A percentile compares a stretch with the other conserved stretches of the same genome.
Conservation (phyloP, 108 stramenopile species). For the Asterionellopsis glacialis region DNA sequence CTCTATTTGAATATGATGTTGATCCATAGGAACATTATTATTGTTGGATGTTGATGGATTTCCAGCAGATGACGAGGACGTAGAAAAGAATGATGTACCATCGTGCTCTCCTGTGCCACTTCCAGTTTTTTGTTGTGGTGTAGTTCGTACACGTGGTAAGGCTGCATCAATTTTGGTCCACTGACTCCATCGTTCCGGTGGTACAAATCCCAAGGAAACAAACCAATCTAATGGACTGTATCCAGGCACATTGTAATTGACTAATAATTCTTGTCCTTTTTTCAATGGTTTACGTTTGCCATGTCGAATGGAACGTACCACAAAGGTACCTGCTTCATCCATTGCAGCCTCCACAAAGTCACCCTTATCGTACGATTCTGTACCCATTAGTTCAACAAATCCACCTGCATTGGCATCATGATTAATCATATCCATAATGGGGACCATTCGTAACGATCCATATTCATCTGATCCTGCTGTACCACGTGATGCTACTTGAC, state of each 20-base stretch:
- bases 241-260: conserved; percentile 83
- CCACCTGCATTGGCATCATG: conserved; percentile 71
- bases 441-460: conserved; percentile 65
- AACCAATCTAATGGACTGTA: conserved; percentile 85
- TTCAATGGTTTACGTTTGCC: conserved; percentile 57
- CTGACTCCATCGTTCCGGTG: conserved; percentile 60
- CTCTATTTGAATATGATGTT: too few relatives aligned
- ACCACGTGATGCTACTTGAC: conserved; percentile 75
- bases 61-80: too few relatives aligned
- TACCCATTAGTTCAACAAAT: conserved; percentile 65
- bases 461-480: conserved; percentile 53
- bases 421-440: conserved; percentile 78
- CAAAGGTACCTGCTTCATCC: conserved; percentile 69
- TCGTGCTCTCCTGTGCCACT: too few relatives aligned
- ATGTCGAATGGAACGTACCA: conserved; percentile 60
- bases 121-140: too few relatives aligned
- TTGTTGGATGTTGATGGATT: too few relatives aligned
- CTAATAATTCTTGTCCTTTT: conserved; percentile 70
- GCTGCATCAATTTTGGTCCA: conserved; percentile 56
- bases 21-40: too few relatives aligned
- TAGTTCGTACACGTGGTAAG: conserved; percentile 29
- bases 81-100: too few relatives aligned
- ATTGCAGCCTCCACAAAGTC: conserved; percentile 47
- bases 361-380: conserved; percentile 31
- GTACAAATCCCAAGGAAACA: conserved; percentile 73